Evolutionary conservation across 177 flowering plant genomes (phyloP).

Genomic region (Tripterygium wilfordii): DNA sequence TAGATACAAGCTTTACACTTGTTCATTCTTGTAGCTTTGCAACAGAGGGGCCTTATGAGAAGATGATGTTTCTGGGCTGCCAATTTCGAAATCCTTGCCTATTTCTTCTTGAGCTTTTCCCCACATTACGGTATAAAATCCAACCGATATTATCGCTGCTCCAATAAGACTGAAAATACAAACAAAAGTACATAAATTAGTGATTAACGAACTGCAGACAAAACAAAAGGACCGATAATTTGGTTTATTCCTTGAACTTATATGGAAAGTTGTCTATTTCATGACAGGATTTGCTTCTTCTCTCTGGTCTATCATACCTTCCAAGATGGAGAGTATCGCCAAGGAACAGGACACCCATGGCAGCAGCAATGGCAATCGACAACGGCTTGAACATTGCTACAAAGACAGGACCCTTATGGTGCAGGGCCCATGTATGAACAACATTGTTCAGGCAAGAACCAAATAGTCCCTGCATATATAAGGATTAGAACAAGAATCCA

Average conservation of each 20-base stretch:
- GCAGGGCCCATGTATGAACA: slow-evolving; percentile 53
- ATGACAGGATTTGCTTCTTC: no score
- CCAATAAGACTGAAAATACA: slow-evolving; percentile 51
- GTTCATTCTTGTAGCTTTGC: slow-evolving; percentile 14
- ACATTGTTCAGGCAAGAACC: slow-evolving; percentile 39
- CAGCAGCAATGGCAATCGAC: slow-evolving; percentile 60
- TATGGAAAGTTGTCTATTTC: no score
- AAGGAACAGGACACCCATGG: slow-evolving; percentile 55
- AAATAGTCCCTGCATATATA: slow-evolving; percentile 31
- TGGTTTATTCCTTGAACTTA: no score
- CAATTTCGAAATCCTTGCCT: slow-evolving; percentile 1
- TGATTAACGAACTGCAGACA: not conserved
- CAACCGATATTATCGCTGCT: slow-evolving; percentile 49
- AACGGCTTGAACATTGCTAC: slow-evolving; percentile 78
- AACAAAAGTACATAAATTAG: not conserved
- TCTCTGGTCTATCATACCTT: no score
- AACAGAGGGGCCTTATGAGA: slow-evolving; percentile 28
- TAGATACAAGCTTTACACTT: not conserved
- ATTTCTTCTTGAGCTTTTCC: slow-evolving; percentile 27
- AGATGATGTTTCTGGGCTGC: slow-evolving; percentile 6
- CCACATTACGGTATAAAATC: slow-evolving; percentile 55
- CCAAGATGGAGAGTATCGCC: slow-evolving; percentile 63
- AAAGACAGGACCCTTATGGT: slow-evolving; percentile 56
- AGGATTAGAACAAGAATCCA: not conserved
- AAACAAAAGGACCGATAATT: no score